These are phyloP conservation scores for Knoxia roxburghii DNA, from an alignment of 257 asterid genomes.

Conservation along the genomic window DNA sequence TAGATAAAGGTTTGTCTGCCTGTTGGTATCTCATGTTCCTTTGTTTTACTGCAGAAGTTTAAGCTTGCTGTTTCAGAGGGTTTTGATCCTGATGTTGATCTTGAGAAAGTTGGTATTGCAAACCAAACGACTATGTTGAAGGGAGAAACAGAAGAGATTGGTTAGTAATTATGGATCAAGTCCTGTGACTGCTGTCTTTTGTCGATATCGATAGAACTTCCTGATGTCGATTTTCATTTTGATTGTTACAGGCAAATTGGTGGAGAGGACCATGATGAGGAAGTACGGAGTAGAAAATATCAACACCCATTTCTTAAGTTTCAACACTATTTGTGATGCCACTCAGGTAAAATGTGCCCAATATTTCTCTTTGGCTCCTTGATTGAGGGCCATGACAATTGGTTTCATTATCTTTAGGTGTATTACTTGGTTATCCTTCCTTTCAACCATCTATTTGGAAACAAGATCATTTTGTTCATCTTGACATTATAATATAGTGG, in stretches of 20 bases:
- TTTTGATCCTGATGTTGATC: conserved; percentile 85
- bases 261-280: conserved; percentile 80
- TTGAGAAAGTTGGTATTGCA: conserved; percentile 88
- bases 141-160: conserved; percentile 98
- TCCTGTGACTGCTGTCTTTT: conserved; percentile 10
- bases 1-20: conserved; percentile 1
- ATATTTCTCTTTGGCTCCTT: conserved; percentile 5
- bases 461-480: neutral
- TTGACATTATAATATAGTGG: neutral
- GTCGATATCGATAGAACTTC: neutral
- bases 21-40: conserved; percentile 20
- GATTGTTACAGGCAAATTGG: conserved; percentile 39
- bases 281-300: conserved; percentile 84
- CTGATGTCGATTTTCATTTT: conserved; percentile 10
- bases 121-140: conserved; percentile 98
- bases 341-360: conserved; percentile 59
- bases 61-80: conserved; percentile 78
- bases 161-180: conserved; percentile 32
- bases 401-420: neutral
- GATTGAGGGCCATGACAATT: neutral
- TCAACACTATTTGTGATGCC: conserved; percentile 98
- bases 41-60: conserved; percentile 63
- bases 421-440: neutral
- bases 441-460: neutral
- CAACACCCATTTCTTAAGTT: conserved; percentile 81